Evolutionary conservation across 805 yeast genomes (phyloP), one percentile per base, ranked within the genome.

Genomic region (Saccharomyces jurei): DNA sequence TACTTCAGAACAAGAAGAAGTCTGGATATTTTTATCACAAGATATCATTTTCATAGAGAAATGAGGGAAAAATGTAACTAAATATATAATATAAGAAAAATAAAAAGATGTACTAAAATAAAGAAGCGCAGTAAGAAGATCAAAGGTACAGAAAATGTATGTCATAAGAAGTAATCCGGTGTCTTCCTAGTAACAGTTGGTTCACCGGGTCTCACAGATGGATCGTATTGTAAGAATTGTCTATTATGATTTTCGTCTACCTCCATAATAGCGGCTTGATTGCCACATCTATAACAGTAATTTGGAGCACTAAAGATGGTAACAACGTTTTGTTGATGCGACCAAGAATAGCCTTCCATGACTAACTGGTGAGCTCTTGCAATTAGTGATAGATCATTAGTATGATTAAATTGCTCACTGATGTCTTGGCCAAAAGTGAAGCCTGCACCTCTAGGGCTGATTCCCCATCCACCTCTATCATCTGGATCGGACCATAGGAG

Each of bases 391-490:
- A 90, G 77, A 59, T 85, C 89, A 69, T 89, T 89, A 22, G 89
- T 84, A 72, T 89, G 96, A 69, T 89, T 90, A 73, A 89, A 89
- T 68, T 89, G 94, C 68, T 87, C 94, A 60, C 89, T 81, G 63
- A 89, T 88, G 76, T 89, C 96, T 74, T 85, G 92, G 64, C 97
- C 96, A 80, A 89, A 89, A 65, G 96, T 87, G 83, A 86, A 90
- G 71, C 96, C 97, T 56, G 97, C 97, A 76, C 96, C 96, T 81
- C 97, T 82, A 71, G 96, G 96, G 65, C 94, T 85, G 62, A 90
- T 87, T 56, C 96, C 96, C 96, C 96, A 89, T 63, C 96, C 96
- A 64, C 95, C 96, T 68, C 96, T 79, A 71, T 90, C 96, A 71
- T 89, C 97, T 31, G 97, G 97, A 71, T 89, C 97, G 4, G 96